Evolutionary conservation across 2,329 filamentous ascomycete genomes (phyloP), one percentile per base, ranked within the genome.

Genomic region (Talaromyces sp.): DNA sequence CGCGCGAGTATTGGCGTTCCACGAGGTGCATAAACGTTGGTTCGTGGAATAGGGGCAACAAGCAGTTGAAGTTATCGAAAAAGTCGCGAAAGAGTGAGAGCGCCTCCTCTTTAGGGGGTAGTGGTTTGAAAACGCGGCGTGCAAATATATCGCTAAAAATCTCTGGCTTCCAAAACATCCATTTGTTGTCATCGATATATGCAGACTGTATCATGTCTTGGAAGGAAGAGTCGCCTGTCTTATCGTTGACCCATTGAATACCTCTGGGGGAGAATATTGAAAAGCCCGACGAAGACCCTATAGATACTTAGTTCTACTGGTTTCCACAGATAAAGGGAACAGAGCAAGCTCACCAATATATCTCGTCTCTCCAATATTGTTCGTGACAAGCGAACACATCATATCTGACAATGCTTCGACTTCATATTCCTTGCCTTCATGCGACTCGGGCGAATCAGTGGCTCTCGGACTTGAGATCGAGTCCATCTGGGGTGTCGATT

Each of bases 21-120:
- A 97, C 92, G 5, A 97, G 81, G 71, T 97, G 92, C 91, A 97
- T 97, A 71, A 99, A 99, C 0, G 94, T 97, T 1, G 93, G 92
- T 73, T 97, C 92, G 74, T 99, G 94, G 70, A 96, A 99, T 3
- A 99, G 81, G 6, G 94, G 94, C 71, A 97, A 96, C 85, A 97
- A 93, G 85, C 91, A 94, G 79, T 99, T 99, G 82, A 99, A 97
- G 76, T 97, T 97, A 70, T 96, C 91, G 66, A 99, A 99, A 70
- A 89, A 99, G 74, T 99, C 94, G 74, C 89, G 91, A 62, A 97
- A 85, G 41, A 97, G 79, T 1, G 91, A 95, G 63, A 95, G 75
- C 0, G 92, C 91, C 76, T 97, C 92, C n/a, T 87, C 82, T 74
- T 95, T 95, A 0, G 90, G 81, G 2, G 94, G 94, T 32, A 97